Base-by-base conservation (phyloP, 1,139 yeast species). In the Geotrichum reessii region DNA sequence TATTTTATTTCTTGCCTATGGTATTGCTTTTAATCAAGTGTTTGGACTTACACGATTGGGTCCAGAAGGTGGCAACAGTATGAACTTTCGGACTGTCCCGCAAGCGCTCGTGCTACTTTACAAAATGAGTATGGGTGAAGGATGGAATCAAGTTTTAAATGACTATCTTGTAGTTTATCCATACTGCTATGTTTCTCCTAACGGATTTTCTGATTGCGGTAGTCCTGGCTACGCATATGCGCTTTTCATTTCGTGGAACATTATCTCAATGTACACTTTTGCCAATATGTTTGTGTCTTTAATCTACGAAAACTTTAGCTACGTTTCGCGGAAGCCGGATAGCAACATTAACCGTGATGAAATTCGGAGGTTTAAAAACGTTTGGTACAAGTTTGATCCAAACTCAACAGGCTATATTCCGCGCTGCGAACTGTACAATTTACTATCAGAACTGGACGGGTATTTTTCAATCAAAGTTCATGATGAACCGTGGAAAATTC, bases 91-190 rank as follows among this genome's bases (percentile, higher is more conserved):
- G 62, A 86, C 96, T 0, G 92, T 93, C 1, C 88, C 96, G 0
- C 91, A 90, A 65, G 82, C 96, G 0, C 73, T 93, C 64, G 81
- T 93, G 57, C 72, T 91, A 53, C 73, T 93, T 31, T 92, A 92
- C 74, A 80, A 92, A 63, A 84, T 87, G 78, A 87, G 96, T 74
- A 90, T 93, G 72, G 99, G 98, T 12, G 98, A 93, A 73, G 96
- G 96, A 0, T 93, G 99, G 99, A 93, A 93, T 69, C 83, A 87
- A 68, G 40, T 56, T 25, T 85, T 93, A 93, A 78, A 78, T 54
- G 98, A 93, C 71, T 86, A 81, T 67, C 78, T 84, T 0, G 71
- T 91, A 7, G 76, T 74, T 19, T 66, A 74, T 0, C 98, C 98
- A 0, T 84, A 76, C 65, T 93, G 99, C 70, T 75, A 80, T 2